Evolutionary conservation across 1,139 yeast genomes (phyloP).

Genomic region (Blastobotrys ciferrii): DNA sequence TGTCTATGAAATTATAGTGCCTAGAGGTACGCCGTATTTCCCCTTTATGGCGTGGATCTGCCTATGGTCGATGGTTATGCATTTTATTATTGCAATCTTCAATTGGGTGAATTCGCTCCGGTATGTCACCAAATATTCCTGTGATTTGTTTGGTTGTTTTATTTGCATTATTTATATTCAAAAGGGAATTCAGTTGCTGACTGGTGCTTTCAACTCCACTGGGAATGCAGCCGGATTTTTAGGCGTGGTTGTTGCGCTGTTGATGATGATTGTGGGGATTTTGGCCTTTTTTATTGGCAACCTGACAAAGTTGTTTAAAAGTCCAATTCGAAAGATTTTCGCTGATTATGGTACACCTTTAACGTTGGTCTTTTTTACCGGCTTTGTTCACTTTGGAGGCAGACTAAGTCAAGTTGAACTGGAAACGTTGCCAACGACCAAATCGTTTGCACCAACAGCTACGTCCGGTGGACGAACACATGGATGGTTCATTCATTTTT

Average conservation of each 20-base stretch:
- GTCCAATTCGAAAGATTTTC: constrained; percentile 62
- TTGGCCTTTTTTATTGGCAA: constrained; percentile 59
- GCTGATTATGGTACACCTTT: constrained; percentile 85
- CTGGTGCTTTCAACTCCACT: constrained; percentile 57
- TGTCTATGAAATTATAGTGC: constrained; percentile 73
- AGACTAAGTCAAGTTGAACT: constrained; percentile 52
- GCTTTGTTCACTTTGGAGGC: constrained; percentile 88
- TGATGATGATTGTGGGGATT: constrained; percentile 74
- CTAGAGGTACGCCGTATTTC: constrained; percentile 67
- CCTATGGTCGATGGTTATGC: constrained; percentile 86
- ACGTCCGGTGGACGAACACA: constrained; percentile 37
- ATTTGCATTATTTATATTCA: constrained; percentile 87
- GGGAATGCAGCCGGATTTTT: constrained; percentile 56
- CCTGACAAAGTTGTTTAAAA: constrained; percentile 58
- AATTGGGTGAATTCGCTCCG: constrained; percentile 70
- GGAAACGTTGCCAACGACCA: constrained; percentile 65
- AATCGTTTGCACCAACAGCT: constrained; percentile 71
- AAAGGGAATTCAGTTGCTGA: constrained; percentile 81
- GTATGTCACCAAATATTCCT: constrained; percentile 77
- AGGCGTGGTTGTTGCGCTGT: constrained; percentile 67
- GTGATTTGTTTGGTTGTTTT: constrained; percentile 92
- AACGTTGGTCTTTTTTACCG: constrained; percentile 84
- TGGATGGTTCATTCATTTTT: constrained; percentile 78
- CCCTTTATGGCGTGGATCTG: constrained; percentile 97
- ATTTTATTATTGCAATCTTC: constrained; percentile 64